Percentiles rank a stretch among this genome's conserved stretches.
Evolutionary conservation across 2,329 filamentous ascomycete genomes (phyloP).

Genomic region (Fusarium marasasianum): DNA sequence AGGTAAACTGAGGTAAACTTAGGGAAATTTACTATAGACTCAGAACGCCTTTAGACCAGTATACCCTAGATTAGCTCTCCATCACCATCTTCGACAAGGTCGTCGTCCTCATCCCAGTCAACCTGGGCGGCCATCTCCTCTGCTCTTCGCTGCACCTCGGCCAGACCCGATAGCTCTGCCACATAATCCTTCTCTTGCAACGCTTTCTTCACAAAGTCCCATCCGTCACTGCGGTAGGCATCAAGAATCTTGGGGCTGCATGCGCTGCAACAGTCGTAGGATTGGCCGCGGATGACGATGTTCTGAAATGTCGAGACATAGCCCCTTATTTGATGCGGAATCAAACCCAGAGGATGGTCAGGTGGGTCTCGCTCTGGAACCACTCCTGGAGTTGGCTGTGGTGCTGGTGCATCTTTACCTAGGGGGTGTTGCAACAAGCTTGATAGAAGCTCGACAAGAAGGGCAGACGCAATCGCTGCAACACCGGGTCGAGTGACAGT

Average conservation of each 20-base stretch:
- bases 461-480: conserved; percentile 88
- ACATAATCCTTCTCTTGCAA: conserved; percentile 81
- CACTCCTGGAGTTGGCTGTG: conserved; percentile 51
- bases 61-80: conserved; percentile 28
- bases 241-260: conserved; percentile 77
- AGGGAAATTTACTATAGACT: background rate
- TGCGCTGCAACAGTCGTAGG: conserved; percentile 84
- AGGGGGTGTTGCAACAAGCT: conserved; percentile 88
- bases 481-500: conserved; percentile 95
- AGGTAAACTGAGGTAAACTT: background rate
- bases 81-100: conserved; percentile 43
- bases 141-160: conserved; percentile 72
- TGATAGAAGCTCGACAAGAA: conserved; percentile 89
- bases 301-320: conserved; percentile 80
- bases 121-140: conserved; percentile 62
- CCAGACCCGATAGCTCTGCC: conserved; percentile 77
- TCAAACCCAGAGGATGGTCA: conserved; percentile 71
- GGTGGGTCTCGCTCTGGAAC: conserved; percentile 64
- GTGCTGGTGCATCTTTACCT: conserved; percentile 69
- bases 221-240: conserved; percentile 73
- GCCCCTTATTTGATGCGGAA: conserved; percentile 84
- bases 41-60: background rate
- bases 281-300: conserved; percentile 75
- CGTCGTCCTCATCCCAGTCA: conserved; percentile 70
- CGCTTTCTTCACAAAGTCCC: conserved; percentile 80